Base-by-base conservation (phyloP, 179 eudicot genomes). In the Spergularia azorica region DNA sequence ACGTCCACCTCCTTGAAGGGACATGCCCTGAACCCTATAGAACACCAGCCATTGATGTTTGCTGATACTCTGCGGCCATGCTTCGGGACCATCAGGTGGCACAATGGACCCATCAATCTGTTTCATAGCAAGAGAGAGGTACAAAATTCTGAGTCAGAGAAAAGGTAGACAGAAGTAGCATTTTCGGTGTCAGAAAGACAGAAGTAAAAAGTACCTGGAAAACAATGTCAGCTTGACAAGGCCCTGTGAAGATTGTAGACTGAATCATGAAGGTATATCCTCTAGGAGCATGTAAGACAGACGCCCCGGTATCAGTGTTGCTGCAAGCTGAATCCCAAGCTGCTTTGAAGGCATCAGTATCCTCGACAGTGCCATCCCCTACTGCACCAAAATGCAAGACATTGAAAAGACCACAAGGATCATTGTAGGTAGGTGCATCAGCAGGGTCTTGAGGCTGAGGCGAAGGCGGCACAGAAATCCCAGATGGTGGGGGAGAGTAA, bases 21-120 rank as follows among this genome's bases (percentile, higher is more conserved):
- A 73, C 90, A 92, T 65, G 21, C 86, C 94, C 9, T 82, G 67
- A 12, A 87, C 70, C 78, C 87, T 85, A 79, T 89, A 92, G 77
- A 94, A 94, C 8, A 92, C 94, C 51, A 92, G 88, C 98, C 98
- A 92, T 62, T 88, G 94, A 21, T 77, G 86, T 81, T 80, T 87
- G 61, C 94, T 94, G 73, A 74, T 68, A 51, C 80, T 80, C 71
- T 81, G 48, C 8, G 96, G 91, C 98, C 98, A 94, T 3, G 82
- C 75, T 5, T 94, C 89, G 0, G 98, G 98, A 55, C 98, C 97
- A 75, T 90, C 97, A 0, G 97, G 98, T 61, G 97, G 88, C 86
- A 87, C 81, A 9, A 94, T 55, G 13, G 91, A 84, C 14, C 96
- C 97, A 14, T 94, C 95, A 81, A 94, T 73, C 97, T 94, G 81